Evolutionary conservation across 2,329 filamentous ascomycete species (phyloP), one percentile per base, ranked within the genome.

Genomic region (Neophaeococcomyces mojaviensis): DNA sequence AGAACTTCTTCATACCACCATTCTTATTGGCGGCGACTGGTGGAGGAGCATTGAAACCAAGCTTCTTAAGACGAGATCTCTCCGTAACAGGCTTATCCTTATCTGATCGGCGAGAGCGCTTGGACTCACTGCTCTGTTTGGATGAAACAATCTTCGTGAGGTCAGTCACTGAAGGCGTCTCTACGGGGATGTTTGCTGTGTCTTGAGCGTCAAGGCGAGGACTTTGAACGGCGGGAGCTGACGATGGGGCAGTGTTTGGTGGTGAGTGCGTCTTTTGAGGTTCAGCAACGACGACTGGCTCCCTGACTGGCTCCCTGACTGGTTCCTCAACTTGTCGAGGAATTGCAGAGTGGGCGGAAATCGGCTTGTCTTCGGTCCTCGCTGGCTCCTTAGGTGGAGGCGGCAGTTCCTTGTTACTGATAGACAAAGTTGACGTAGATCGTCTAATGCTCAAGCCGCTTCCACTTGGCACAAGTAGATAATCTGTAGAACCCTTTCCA

Each of bases 401-500:
- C 12, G 52, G 52, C 18, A 55, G 48, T 31, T 56, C 49, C 36
- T 58, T 58, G 38, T 51, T n/a, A n/a, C n/a, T 50, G 46, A 47
- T 41, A n/a, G 52, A 50, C 19, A 52, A 39, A 18, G 54, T 52
- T 22, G 50, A 59, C 39, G 52, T 49, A 19, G 53, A 55, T 26
- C 49, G 45, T 30, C 38, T 53, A n/a, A 52, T 49, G 49, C 47
- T 63, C 20, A 55, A 65, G 44, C 72, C 70, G 31, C 64, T 28
- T 28, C 65, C 15, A 53, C 35, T 44, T 2, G 55, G 49, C 15
- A 58, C 54, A 18, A 53, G 58, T 28, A 73, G 64, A 10, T 72
- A 68, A 13, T 72, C 68, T 33, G 69, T 65, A 1, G 69, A 71
- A 10, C 86, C 86, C 48, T 79, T 84, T 18, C 89, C 88, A 34